Base-by-base conservation (phyloP, 2,329 filamentous ascomycete species). In the Paecilomyces variotii region DNA sequence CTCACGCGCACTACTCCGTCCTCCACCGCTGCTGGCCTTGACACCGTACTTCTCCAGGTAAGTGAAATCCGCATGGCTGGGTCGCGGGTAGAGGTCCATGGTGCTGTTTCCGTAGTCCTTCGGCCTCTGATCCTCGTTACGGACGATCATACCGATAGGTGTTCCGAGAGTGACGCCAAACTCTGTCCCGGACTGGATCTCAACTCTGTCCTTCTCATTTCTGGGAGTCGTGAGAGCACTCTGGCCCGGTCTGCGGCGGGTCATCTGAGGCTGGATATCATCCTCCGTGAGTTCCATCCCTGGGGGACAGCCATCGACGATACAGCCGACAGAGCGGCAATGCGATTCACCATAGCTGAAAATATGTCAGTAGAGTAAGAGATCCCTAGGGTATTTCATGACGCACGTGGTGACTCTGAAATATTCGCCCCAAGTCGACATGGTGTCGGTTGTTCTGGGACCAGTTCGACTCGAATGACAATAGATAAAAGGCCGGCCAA, bases 11-110 rank as follows among this genome's bases (percentile, higher is more conserved):
- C 88, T 92, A 72, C 88, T 92, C 62, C 94, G 84, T 57, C 94
- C 93, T 66, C 94, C 93, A 59, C 94, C 93, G 61, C 87, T 91
- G 72, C 86, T 90, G 39, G 94, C 91, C 80, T 95, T 95, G 66
- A 95, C 87, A 59, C 93, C 93, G 74, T 99, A 99, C 79, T 97
- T 97, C 75, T 96, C 90, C 61, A 96, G 82, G 78, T 97, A 97
- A 61, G 94, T 97, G 85, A 89, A 97, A 77, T 97, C 93, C 60
- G 94, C 93, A 77, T 97, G 94, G 72, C 87, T 91, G 35, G 93
- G 94, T 56, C 94, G 84, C 3, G 94, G 94, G 82, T 88, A 97
- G 62, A 86, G 78, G 76, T 97, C 90, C 85, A 97, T 97, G 30
- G 92, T 96, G 72, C 85, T 84, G 76, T 86, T 84, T 58, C 89